Conservation (phyloP, 176 grass and related monocot species). For the Chrysopogon serrulatus region DNA sequence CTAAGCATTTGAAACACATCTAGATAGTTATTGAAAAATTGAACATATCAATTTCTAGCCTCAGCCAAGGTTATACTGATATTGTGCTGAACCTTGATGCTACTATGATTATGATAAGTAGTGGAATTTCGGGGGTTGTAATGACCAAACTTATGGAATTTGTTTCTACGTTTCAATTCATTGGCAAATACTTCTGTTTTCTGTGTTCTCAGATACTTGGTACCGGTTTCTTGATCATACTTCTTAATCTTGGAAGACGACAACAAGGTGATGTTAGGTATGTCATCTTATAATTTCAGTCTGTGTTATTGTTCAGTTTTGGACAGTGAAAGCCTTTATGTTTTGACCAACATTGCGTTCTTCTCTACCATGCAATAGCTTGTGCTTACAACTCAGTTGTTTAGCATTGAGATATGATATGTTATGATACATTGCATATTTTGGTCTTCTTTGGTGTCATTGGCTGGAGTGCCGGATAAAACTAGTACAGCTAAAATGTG, state of each 20-base stretch:
- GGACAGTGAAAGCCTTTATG: not conserved
- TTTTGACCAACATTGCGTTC: conserved; percentile 3
- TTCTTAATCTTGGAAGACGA: conserved; percentile 83
- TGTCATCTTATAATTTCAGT: not conserved
- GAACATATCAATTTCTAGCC: not conserved
- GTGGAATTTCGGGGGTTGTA: not conserved
- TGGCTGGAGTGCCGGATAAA: not conserved
- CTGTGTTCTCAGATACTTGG: conserved; percentile 65
- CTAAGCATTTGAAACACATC: not conserved
- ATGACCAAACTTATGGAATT: not conserved
- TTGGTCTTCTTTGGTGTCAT: not conserved
- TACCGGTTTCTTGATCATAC: conserved; percentile 84
- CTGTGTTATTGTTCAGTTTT: not conserved
- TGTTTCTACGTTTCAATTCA: conserved; percentile 5
- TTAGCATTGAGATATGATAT: not conserved
- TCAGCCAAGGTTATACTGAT: not conserved
- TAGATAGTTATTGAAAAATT: not conserved
- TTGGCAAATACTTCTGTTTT: conserved; percentile 1
- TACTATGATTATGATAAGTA: not conserved
- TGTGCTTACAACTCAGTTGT: not conserved
- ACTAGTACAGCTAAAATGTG: not conserved
- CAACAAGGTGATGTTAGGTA: conserved; percentile 92
- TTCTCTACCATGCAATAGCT: not conserved
- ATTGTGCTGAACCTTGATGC: not conserved
- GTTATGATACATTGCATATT: not conserved